These are phyloP conservation scores for Exophiala phaeomuriformis DNA, from an alignment of 2,329 filamentous ascomycete species.

Conservation along the genomic window DNA sequence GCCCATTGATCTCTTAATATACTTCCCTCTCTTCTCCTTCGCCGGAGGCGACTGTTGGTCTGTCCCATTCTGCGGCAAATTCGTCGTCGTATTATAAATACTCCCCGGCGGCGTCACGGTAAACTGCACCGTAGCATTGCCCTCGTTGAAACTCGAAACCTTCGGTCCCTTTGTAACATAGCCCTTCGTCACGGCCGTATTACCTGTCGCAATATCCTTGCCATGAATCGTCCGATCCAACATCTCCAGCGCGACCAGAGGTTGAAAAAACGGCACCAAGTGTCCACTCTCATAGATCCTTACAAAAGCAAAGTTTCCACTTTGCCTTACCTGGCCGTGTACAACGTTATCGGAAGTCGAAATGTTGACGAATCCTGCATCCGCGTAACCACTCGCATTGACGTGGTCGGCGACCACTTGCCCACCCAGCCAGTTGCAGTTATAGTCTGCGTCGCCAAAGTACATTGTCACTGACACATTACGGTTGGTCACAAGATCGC, in stretches of 20 bases:
- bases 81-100: conserved; percentile 24
- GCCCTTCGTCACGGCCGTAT: conserved; percentile 35
- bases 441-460: conserved; percentile 31
- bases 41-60: neutral
- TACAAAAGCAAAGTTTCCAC: conserved; percentile 37
- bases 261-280: conserved; percentile 42
- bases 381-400: conserved; percentile 33
- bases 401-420: conserved; percentile 49
- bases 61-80: conserved; percentile 17
- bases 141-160: conserved; percentile 44
- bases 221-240: conserved; percentile 56
- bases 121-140: conserved; percentile 24
- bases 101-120: conserved; percentile 15
- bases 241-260: conserved; percentile 51
- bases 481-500: conserved; percentile 34
- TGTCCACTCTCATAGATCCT: conserved; percentile 38
- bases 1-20: neutral
- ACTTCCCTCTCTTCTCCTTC: neutral
- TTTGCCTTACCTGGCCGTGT: conserved; percentile 49
- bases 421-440: conserved; percentile 41
- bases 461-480: conserved; percentile 35
- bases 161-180: conserved; percentile 45
- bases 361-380: conserved; percentile 31
- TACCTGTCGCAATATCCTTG: conserved; percentile 49
- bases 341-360: conserved; percentile 39